A percentile compares a stretch with the other conserved stretches of the same genome.
Evolutionary conservation across 495 filamentous ascomycete genomes (phyloP).

Genomic region (Aspergillus diversus): DNA sequence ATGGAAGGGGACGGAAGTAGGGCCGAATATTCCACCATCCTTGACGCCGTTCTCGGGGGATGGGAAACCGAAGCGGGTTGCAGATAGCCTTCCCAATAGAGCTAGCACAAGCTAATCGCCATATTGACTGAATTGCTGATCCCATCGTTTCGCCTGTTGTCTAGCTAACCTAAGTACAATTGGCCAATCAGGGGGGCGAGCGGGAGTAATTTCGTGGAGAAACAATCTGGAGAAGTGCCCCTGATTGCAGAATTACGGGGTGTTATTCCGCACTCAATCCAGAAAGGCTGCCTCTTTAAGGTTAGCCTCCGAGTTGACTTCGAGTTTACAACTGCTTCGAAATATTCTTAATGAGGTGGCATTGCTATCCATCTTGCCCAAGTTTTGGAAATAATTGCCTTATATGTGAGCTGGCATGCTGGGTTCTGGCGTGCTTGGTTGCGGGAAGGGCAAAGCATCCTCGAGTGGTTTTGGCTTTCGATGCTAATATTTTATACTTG

Average conservation of each 20-base stretch:
- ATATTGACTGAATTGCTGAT: not conserved
- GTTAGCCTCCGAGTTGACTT: not conserved
- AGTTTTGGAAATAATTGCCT: too few relatives aligned
- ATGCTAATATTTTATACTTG: too few relatives aligned
- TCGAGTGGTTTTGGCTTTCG: too few relatives aligned
- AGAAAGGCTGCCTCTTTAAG: not conserved
- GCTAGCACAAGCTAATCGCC: not conserved
- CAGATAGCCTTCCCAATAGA: not conserved
- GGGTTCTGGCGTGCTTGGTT: too few relatives aligned
- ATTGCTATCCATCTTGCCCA: too few relatives aligned
- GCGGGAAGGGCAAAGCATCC: too few relatives aligned
- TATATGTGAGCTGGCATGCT: too few relatives aligned
- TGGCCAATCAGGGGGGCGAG: not conserved
- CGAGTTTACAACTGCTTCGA: too few relatives aligned
- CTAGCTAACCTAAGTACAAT: not conserved
- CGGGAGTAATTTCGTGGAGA: not conserved
- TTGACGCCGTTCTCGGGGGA: not conserved
- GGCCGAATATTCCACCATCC: not conserved
- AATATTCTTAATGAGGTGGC: too few relatives aligned
- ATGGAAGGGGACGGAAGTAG: not conserved
- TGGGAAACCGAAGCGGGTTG: not conserved
- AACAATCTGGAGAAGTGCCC: not conserved
- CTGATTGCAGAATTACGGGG: slow-evolving; percentile 4
- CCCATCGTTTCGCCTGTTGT: not conserved
- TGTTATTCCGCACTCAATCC: slow-evolving; percentile 2